Evolutionary conservation across 129 eudicot genomes (phyloP).

Genomic region (Saposhnikovia divaricata): DNA sequence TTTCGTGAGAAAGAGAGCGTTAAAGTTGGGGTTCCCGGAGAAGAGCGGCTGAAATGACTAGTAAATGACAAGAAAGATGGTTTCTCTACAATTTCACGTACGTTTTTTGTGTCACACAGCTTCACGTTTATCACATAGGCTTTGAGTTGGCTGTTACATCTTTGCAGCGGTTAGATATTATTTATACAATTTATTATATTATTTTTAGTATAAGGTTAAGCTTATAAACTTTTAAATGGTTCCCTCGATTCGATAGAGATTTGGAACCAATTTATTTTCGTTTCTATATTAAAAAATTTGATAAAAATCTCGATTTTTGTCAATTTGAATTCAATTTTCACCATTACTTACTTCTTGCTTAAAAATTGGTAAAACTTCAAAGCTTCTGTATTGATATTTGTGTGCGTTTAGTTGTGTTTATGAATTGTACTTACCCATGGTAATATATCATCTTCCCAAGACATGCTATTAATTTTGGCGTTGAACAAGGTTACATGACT

Average conservation of each 20-base stretch:
- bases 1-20: background rate
- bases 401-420: background rate
- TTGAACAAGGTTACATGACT: background rate
- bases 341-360: background rate
- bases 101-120: background rate
- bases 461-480: background rate
- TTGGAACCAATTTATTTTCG: too few relatives aligned
- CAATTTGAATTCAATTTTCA: background rate
- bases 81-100: background rate
- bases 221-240: too few relatives aligned
- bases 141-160: background rate
- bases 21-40: background rate
- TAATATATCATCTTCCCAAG: background rate
- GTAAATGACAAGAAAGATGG: background rate
- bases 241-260: too few relatives aligned
- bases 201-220: too few relatives aligned
- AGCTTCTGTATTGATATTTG: background rate
- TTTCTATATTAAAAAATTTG: too few relatives aligned
- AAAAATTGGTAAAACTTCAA: background rate
- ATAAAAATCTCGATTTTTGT: too few relatives aligned
- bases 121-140: background rate
- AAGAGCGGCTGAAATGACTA: background rate
- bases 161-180: background rate
- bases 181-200: too few relatives aligned
- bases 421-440: background rate